Evolutionary conservation across 2,329 filamentous ascomycete species (phyloP), one percentile per base, ranked within the genome.

Genomic region (Talaromyces sp.): DNA sequence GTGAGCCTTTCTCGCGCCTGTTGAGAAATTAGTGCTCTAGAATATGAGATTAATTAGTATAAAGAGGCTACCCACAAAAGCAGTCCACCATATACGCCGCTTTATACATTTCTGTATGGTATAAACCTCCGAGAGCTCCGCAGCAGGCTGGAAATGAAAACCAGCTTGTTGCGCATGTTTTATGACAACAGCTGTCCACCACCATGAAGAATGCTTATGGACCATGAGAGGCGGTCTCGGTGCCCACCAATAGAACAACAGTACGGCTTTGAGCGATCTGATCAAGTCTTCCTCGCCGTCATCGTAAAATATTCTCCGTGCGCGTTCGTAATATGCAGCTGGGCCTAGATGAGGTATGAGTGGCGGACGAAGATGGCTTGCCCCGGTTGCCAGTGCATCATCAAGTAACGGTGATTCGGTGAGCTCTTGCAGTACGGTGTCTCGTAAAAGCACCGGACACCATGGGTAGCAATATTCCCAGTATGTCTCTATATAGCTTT

Each of bases 191-290:
- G 43, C 43, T 2, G 43, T 56, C 50, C 50, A 56, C 50, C 50
- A 56, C 50, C 50, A 56, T 7, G 50, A 56, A n/a, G 50, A 56
- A 56, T 56, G 50, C 33, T 35, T 56, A 27, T 56, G 50, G 16
- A 56, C 50, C 27, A 56, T 56, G 16, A 56, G 33, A 37, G 50
- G 50, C 11, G 50, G 50, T 7, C 50, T 31, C 27, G 50, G 50
- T 56, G 50, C 50, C 50, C 50, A 56, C 50, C 50, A 56, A 19
- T 56, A 56, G n/a, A 56, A 56, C 50, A 56, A 56, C 10, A 56
- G 6, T 2, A 56, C 50, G 2, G 27, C 50, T 33, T 47, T 47
- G 19, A 47, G 24, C 13, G 43, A 47, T 22, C 43, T 47, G 19
- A 47, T 10, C 7, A 47, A 11, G 24, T 47, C 43, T 13, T 24